phyloP scores from a whole-genome alignment of 1,284 basidiomycete genomes.

The Mycosarcoma mackinlayi region DNA sequence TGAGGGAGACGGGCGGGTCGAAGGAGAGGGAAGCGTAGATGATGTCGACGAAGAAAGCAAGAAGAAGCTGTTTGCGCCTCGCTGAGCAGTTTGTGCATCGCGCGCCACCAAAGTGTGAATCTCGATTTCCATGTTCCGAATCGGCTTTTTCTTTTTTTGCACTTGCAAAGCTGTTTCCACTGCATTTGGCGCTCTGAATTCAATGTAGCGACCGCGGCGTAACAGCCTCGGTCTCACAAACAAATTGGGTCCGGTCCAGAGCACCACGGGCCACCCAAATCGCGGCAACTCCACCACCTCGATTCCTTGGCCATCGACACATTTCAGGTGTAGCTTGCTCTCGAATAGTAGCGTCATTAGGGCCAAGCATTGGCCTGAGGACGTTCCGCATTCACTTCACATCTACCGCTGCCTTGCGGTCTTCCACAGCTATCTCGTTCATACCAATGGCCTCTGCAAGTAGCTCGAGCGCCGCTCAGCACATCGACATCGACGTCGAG shows the following conservation, averaged over 20 bases:
- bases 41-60: constrained; percentile 7
- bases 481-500: constrained; percentile 21
- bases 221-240: not conserved
- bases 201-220: not conserved
- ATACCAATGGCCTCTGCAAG: constrained; percentile 29
- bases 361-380: too few relatives aligned
- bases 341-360: too few relatives aligned
- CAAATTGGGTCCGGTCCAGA: too few relatives aligned
- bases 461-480: constrained; percentile 11
- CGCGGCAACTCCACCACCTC: constrained; percentile 1
- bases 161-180: too few relatives aligned
- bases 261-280: constrained; percentile 14
- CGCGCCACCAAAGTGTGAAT: constrained; percentile 17
- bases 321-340: too few relatives aligned
- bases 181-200: too few relatives aligned
- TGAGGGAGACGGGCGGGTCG: not conserved
- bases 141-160: constrained; percentile 11
- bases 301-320: not conserved
- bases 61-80: not conserved
- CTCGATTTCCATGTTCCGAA: constrained; percentile 39
- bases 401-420: too few relatives aligned
- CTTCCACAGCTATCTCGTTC: too few relatives aligned
- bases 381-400: too few relatives aligned
- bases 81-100: too few relatives aligned
- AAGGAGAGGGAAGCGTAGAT: not conserved